These are phyloP conservation scores for Solanum clarkiae DNA, from an alignment of 257 asterid genomes.

Conservation along the genomic window DNA sequence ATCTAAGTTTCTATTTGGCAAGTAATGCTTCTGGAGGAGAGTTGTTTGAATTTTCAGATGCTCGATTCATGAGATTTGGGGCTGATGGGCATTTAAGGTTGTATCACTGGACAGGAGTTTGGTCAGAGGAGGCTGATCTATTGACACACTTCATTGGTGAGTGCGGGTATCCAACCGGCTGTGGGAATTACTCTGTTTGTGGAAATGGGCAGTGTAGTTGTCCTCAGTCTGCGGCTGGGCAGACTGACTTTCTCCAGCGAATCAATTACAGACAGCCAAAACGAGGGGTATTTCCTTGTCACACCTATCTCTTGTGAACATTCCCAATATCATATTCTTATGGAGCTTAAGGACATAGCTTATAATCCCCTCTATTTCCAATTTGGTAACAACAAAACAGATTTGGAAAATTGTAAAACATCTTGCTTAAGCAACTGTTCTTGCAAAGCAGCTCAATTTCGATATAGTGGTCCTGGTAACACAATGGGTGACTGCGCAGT, in stretches of 20 bases:
- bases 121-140: too few species aligned
- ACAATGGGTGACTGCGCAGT: neutral
- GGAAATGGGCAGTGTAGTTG: neutral
- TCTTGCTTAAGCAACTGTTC: constrained; percentile 5
- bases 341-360: too few species aligned
- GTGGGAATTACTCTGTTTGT: too few species aligned
- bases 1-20: fast-evolving
- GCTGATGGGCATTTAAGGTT: too few species aligned
- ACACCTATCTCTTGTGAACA: neutral
- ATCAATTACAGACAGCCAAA: neutral
- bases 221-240: neutral
- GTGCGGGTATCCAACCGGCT: too few species aligned
- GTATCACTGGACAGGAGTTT: too few species aligned
- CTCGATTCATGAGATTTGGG: too few species aligned
- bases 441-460: constrained; percentile 13
- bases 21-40: too few species aligned
- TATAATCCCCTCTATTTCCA: too few species aligned
- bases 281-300: neutral
- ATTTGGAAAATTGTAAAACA: constrained; percentile 4
- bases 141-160: too few species aligned
- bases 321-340: neutral
- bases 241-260: neutral
- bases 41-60: too few species aligned
- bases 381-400: neutral
- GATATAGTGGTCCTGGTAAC: neutral